phyloP scores from a whole-genome alignment of 371 early-diverging fungal genomes.

The Encephalitozoon cuniculi region DNA sequence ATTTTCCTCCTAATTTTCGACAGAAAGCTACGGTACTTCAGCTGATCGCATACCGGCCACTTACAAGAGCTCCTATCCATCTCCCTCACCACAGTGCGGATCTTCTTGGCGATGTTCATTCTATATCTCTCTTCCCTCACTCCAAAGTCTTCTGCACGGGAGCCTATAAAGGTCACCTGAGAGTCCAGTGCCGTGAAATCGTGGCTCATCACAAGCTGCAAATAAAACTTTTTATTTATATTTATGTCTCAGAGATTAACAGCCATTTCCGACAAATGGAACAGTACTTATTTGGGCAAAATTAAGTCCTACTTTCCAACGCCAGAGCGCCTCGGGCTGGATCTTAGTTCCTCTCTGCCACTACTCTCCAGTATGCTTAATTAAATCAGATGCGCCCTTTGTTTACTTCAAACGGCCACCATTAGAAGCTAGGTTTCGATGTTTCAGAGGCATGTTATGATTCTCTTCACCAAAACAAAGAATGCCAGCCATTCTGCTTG shows the following conservation, averaged over 20 bases:
- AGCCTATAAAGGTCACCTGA: background rate
- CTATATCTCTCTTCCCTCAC: background rate
- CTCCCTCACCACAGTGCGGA: background rate
- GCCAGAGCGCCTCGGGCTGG: background rate
- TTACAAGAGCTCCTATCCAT: background rate
- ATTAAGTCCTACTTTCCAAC: background rate
- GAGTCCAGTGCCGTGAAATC: background rate
- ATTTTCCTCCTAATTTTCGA: background rate
- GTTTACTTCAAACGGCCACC: background rate
- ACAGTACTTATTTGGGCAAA: background rate
- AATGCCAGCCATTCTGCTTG: background rate
- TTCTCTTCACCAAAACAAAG: background rate
- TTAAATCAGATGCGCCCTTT: background rate
- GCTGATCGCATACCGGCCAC: background rate
- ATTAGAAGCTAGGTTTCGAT: background rate
- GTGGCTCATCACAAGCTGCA: background rate
- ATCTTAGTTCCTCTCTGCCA: background rate
- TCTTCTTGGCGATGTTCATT: constrained; percentile 6
- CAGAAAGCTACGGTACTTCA: background rate
- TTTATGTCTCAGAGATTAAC: background rate
- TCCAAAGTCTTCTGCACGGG: background rate
- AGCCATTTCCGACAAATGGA: background rate
- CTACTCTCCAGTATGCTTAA: background rate
- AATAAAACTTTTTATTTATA: constrained; percentile 12
- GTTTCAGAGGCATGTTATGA: background rate